A percentile compares a stretch with the other conserved stretches of the same genome.
phyloP scores from a whole-genome alignment of 345 rosid genomes.

The Lenwebbia sp. region DNA sequence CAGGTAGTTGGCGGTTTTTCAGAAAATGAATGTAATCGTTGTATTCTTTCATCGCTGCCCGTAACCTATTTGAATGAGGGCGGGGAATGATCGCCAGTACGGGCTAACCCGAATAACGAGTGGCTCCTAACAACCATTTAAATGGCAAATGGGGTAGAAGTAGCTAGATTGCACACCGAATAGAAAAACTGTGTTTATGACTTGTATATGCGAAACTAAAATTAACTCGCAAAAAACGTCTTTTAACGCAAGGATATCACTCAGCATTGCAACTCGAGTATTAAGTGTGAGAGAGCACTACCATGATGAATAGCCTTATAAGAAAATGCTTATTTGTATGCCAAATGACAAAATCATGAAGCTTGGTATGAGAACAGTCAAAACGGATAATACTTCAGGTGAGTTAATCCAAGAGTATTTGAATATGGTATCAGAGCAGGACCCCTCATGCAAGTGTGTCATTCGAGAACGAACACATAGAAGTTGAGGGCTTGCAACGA shows the following conservation, averaged over 20 bases:
- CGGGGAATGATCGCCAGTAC: accelerated
- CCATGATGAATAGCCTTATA: accelerated
- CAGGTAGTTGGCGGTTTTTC: not conserved
- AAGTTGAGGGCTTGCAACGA: not conserved
- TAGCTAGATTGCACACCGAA: not conserved
- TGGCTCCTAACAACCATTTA: not conserved
- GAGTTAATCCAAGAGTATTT: not conserved
- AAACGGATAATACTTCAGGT: accelerated
- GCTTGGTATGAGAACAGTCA: not conserved
- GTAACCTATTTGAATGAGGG: not conserved
- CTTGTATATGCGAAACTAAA: not conserved
- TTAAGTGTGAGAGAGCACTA: not conserved
- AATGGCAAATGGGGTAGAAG: not conserved
- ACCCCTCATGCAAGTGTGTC: not conserved
- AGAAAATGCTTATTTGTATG: not conserved
- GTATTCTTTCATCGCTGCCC: not conserved
- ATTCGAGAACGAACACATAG: not conserved
- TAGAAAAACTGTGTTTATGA: not conserved
- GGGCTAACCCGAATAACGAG: accelerated
- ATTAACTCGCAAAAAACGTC: not conserved
- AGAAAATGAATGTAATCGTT: not conserved
- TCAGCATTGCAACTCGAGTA: not conserved
- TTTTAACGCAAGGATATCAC: not conserved
- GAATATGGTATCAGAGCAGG: not conserved
- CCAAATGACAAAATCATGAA: not conserved